Evolutionary conservation across 108 stramenopile species (phyloP), one percentile per base, ranked within the genome.

Genomic region (Cyclotella cryptica): DNA sequence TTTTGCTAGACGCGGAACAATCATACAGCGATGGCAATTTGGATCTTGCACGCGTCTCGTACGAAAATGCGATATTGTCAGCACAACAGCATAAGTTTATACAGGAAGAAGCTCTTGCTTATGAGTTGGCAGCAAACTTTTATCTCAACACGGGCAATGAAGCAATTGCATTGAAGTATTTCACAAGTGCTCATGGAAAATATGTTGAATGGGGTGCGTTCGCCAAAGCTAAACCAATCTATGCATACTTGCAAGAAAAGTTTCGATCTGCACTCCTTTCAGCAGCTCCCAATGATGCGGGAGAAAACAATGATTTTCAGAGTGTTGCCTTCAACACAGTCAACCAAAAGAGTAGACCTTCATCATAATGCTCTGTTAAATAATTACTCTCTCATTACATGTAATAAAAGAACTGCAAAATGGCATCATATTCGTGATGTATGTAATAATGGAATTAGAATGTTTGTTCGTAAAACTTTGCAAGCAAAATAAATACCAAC

Each of bases 141-240:
- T 61, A 35, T 30, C 26, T 77, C 35, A 35, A 35, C 35, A 35
- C 35, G 4, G 35, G 35, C 35, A 35, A 35, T 6, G 6, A 35
- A 27, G 29, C 9, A 15, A 52, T 6, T 6, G 45, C 77, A 17
- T 0, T 51, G 10, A 28, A 73, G n/a, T 72, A 72, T 61, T 73
- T 78, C 5, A 19, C 47, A 39, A 27, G 19, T 27, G 71, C 71
- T 18, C 77, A 78, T 53, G 61, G 73, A 39, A 54, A 27, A 35
- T 78, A 78, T 43, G 22, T 64, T 18, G 51, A 54, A 42, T 78
- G 77, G 77, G 77, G 77, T 15, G 77, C 77, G 58, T 21, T 45
- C 44, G 62, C 67, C 51, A 78, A 78, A 63, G 63, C 63, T 18
- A 54, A 52, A 18, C 39, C 53, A 3, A 27, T 72, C 40, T 72